These are phyloP conservation scores for Chenopodium formosanum DNA, from an alignment of 148 eudicot species.

Conservation along the genomic window DNA sequence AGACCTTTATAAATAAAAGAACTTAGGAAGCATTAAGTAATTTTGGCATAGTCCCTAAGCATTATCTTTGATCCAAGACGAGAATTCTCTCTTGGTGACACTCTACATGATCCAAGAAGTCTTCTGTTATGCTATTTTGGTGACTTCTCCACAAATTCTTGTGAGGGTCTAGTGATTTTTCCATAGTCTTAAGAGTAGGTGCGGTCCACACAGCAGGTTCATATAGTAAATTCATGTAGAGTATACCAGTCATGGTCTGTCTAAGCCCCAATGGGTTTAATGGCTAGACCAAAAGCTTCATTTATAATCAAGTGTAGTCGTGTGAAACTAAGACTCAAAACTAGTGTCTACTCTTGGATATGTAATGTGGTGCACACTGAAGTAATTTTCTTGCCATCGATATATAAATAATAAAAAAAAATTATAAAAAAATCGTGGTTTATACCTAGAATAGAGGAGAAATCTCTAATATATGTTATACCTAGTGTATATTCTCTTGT, in stretches of 20 bases:
- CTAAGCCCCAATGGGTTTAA: background rate
- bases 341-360: background rate
- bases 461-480: background rate
- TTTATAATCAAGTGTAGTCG: background rate
- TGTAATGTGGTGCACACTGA: background rate
- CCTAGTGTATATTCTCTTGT: background rate
- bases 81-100: background rate
- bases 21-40: background rate
- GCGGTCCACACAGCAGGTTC: background rate
- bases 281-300: background rate
- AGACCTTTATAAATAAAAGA: background rate
- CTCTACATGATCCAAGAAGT: background rate
- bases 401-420: no score
- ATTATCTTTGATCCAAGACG: background rate
- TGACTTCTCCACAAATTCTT: background rate
- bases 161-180: background rate
- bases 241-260: background rate
- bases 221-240: background rate
- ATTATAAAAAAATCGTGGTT: background rate
- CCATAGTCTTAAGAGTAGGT: background rate
- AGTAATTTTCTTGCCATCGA: background rate
- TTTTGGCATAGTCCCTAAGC: background rate
- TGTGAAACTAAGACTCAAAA: no score
- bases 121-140: background rate
- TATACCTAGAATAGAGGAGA: background rate